These are phyloP conservation scores for Schoenoplectus triqueter DNA, from an alignment of 202 grass and related monocot species.

Conservation along the genomic window DNA sequence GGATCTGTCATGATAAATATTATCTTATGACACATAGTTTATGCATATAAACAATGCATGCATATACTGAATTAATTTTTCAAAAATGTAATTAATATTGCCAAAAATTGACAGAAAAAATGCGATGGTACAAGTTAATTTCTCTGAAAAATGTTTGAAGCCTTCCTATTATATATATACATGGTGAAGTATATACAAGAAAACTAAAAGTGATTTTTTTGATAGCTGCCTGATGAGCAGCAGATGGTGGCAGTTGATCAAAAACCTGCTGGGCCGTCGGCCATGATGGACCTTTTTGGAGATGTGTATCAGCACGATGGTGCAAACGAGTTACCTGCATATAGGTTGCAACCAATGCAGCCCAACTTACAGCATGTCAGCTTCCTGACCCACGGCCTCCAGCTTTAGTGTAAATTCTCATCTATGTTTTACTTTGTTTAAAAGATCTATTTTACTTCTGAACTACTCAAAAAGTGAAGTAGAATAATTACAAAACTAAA, in stretches of 20 bases:
- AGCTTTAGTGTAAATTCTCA: slow-evolving; percentile 54
- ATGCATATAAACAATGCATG: too few species aligned
- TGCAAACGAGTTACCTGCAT: slow-evolving; percentile 53
- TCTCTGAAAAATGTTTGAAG: too few species aligned
- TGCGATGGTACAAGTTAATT: too few species aligned
- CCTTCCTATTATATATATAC: too few species aligned
- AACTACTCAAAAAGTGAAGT: background rate
- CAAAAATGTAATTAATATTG: too few species aligned
- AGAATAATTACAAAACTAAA: background rate
- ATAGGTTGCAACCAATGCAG: slow-evolving; percentile 72
- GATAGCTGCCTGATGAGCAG: too few species aligned
- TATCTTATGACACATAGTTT: too few species aligned
- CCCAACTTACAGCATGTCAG: slow-evolving; percentile 69
- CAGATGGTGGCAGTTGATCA: slow-evolving; percentile 19
- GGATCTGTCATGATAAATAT: too few species aligned
- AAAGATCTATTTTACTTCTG: background rate
- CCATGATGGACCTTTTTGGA: slow-evolving; percentile 39
- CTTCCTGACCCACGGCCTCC: slow-evolving; percentile 56
- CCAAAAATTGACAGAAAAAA: too few species aligned
- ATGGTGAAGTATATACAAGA: too few species aligned
- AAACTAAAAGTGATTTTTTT: too few species aligned
- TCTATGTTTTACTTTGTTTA: background rate
- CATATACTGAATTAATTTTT: too few species aligned
- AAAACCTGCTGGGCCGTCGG: slow-evolving; percentile 12
- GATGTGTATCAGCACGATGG: slow-evolving; percentile 27